Conservation (phyloP, 352 stramenopile species). For the Aphanomyces cochlioides region DNA sequence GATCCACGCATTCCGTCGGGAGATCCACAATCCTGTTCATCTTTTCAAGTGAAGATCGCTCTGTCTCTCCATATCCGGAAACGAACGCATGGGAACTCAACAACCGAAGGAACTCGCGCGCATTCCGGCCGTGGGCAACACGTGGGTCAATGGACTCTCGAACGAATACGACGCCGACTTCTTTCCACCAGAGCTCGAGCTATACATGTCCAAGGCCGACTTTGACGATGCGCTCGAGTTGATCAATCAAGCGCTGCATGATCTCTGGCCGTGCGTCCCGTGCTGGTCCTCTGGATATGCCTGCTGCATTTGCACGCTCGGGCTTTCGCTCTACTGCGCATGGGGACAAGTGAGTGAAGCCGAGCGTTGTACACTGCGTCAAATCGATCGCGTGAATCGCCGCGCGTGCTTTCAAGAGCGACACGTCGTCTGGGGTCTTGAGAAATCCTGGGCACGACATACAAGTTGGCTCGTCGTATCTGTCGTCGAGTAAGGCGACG, state of each 20-base stretch:
- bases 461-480: constrained; percentile 68
- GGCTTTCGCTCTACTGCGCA: constrained; percentile 78
- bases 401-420: constrained; percentile 53
- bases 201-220: constrained; percentile 57
- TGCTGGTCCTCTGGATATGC: constrained; percentile 76
- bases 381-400: constrained; percentile 68
- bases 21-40: background rate
- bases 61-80: background rate
- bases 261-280: constrained; percentile 82
- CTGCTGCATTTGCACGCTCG: constrained; percentile 78
- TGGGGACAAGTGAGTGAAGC: constrained; percentile 68
- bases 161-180: constrained; percentile 65
- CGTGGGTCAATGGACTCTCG: constrained; percentile 77
- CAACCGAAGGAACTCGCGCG: background rate
- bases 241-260: constrained; percentile 76
- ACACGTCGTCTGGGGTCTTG: constrained; percentile 60
- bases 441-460: constrained; percentile 65
- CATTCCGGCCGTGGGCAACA: constrained; percentile 39
- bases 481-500: background rate
- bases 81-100: background rate
- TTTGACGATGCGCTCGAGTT: constrained; percentile 57
- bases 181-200: constrained; percentile 48
- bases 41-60: background rate
- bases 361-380: constrained; percentile 54
- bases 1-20: constrained; percentile 3